phyloP scores from a whole-genome alignment of 202 grass and related monocot genomes.

The Setaria viridis region DNA sequence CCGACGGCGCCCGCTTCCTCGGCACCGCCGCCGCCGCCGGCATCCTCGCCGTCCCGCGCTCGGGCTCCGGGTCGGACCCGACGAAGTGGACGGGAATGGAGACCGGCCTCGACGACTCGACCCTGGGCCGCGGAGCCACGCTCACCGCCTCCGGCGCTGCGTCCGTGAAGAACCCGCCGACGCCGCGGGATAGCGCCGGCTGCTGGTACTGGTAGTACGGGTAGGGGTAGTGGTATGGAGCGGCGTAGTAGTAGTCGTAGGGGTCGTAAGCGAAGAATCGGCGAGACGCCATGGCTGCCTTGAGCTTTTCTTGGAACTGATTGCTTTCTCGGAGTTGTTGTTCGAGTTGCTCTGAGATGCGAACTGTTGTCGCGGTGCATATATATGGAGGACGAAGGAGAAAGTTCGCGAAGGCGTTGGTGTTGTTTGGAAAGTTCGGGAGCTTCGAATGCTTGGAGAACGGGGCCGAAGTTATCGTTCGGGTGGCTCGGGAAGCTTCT shows the following conservation, averaged over 20 bases:
- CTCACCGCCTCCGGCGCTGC: neutral
- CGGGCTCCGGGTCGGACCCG: neutral
- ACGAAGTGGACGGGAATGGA: constrained; percentile 49
- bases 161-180: no score
- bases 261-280: constrained; percentile 22
- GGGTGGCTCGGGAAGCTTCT: neutral
- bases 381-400: neutral
- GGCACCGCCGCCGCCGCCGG: no score
- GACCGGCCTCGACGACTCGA: constrained; percentile 33
- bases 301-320: neutral
- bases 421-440: constrained; percentile 27
- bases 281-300: constrained; percentile 18
- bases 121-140: neutral
- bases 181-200: neutral
- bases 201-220: neutral
- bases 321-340: neutral
- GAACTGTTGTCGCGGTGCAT: neutral
- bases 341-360: neutral
- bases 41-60: neutral
- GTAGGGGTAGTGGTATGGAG: neutral
- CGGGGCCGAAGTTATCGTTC: neutral
- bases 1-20: neutral
- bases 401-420: neutral
- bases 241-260: constrained; percentile 35
- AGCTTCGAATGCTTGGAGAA: neutral